Percentiles rank a stretch among this genome's conserved stretches.
Evolutionary conservation across 164 flowering plant species (phyloP).

Genomic region (Protea cynaroides): DNA sequence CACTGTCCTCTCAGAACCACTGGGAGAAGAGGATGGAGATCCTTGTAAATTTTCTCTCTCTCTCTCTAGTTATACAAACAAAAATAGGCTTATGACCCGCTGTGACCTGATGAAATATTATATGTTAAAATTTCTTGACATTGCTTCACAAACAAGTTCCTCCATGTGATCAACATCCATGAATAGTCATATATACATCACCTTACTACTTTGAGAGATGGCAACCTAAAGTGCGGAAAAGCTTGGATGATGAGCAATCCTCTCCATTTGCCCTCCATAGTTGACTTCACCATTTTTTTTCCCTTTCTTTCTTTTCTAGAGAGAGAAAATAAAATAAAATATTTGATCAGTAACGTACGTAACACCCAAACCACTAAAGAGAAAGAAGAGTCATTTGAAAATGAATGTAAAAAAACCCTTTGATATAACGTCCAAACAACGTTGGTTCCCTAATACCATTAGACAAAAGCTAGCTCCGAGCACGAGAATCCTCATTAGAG

Average conservation of each 20-base stretch:
- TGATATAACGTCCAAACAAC: too few species aligned
- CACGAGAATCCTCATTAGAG: not conserved
- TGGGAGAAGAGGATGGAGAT: too few species aligned
- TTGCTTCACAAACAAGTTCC: constrained; percentile 1
- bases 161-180: not conserved
- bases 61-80: not conserved
- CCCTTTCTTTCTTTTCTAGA: too few species aligned
- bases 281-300: too few species aligned
- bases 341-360: not conserved
- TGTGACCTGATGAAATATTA: not conserved
- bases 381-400: not conserved
- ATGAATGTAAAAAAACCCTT: too few species aligned
- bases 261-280: not conserved
- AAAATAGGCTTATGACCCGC: not conserved
- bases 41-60: not conserved
- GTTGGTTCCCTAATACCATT: too few species aligned
- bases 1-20: too few species aligned
- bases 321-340: not conserved
- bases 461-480: too few species aligned
- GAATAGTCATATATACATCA: too few species aligned
- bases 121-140: too few species aligned
- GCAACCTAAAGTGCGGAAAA: not conserved
- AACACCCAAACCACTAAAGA: not conserved
- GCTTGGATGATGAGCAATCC: not conserved
- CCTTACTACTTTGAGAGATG: not conserved